phyloP scores from a whole-genome alignment of 305 asterid genomes.

The Plantago coronopus region DNA sequence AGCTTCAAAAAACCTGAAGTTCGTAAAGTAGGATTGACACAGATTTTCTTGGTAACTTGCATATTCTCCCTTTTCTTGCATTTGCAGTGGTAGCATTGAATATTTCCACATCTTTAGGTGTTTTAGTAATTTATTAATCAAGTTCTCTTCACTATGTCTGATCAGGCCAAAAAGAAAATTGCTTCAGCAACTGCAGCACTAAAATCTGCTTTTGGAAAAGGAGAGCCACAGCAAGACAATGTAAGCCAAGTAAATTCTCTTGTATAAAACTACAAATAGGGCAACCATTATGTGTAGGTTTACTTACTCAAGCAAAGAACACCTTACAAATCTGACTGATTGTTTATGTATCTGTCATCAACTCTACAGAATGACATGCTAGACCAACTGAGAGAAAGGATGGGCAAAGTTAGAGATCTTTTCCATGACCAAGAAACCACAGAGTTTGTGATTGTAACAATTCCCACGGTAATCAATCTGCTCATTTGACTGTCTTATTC shows the following conservation, averaged over 20 bases:
- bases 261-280: too few relatives aligned
- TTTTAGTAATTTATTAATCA: not conserved
- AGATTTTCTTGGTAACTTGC: not conserved
- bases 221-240: constrained; percentile 42
- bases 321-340: not conserved
- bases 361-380: constrained; percentile 50
- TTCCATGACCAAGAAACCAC: constrained; percentile 54
- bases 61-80: not conserved
- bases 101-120: not conserved
- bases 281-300: not conserved
- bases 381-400: constrained; percentile 56
- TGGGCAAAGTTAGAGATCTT: constrained; percentile 69
- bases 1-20: too few relatives aligned
- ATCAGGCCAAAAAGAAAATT: constrained; percentile 64
- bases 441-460: constrained; percentile 73
- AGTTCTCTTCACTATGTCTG: constrained; percentile 10
- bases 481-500: constrained; percentile 8
- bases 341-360: not conserved
- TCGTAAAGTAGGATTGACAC: too few relatives aligned
- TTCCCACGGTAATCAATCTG: constrained; percentile 55
- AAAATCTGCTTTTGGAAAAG: constrained; percentile 58
- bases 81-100: not conserved
- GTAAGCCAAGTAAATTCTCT: constrained; percentile 33
- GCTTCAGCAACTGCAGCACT: constrained; percentile 67
- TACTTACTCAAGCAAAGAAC: not conserved